Evolutionary conservation across 345 rosid genomes (phyloP).

Genomic region (Erucastrum elatum): DNA sequence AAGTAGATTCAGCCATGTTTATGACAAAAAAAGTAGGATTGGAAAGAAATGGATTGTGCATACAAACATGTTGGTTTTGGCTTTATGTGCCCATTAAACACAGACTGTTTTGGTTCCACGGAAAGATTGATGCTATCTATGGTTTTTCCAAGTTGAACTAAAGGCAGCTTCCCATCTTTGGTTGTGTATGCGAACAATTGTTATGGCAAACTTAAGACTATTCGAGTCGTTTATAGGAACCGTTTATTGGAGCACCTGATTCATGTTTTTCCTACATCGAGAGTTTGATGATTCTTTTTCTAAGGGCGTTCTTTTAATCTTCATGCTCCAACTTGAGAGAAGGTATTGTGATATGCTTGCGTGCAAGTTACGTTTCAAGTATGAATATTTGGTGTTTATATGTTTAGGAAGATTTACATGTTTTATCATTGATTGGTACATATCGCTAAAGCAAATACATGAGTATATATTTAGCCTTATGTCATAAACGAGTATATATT

Average conservation of each 20-base stretch:
- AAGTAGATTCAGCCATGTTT: background rate
- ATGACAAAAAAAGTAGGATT: too few relatives aligned
- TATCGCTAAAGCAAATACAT: background rate
- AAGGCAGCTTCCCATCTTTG: conserved; percentile 90
- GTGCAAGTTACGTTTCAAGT: background rate
- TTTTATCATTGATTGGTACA: background rate
- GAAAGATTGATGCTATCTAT: background rate
- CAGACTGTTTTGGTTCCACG: background rate
- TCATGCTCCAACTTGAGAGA: background rate
- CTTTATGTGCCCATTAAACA: too few relatives aligned
- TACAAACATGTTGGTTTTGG: background rate
- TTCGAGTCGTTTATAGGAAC: conserved; percentile 82
- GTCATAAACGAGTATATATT: too few relatives aligned
- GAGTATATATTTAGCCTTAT: background rate
- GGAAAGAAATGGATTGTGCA: background rate
- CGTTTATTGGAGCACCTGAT: conserved; percentile 42
- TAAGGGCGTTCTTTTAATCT: conserved; percentile 14
- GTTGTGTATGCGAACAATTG: conserved; percentile 76
- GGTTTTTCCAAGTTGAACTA: background rate
- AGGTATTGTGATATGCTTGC: background rate
- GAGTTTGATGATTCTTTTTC: conserved; percentile 3
- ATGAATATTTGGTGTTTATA: too few relatives aligned
- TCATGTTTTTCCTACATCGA: background rate
- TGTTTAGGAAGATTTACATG: background rate
- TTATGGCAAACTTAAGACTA: conserved; percentile 88